Conservation (phyloP, 2,329 filamentous ascomycete genomes). For the Verticillium albo-atrum region DNA sequence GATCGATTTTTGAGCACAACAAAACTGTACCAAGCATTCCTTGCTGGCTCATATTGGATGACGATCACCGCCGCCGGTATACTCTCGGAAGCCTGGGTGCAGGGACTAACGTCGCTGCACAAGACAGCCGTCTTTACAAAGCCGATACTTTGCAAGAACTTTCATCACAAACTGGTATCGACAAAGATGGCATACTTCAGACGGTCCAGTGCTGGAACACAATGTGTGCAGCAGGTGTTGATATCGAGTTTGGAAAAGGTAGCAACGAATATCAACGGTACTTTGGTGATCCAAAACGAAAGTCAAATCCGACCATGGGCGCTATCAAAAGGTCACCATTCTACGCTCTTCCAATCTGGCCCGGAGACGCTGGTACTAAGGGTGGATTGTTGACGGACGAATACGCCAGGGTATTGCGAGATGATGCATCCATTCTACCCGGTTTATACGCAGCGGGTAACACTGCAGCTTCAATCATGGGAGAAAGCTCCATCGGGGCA, state of each 20-base stretch:
- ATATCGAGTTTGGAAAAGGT: constrained; percentile 26
- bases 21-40: constrained; percentile 19
- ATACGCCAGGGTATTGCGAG: constrained; percentile 18
- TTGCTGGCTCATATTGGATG: constrained; percentile 25
- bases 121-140: constrained; percentile 11
- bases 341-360: constrained; percentile 24
- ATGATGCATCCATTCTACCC: constrained; percentile 14
- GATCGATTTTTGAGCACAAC: constrained; percentile 15
- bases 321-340: constrained; percentile 18
- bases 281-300: constrained; percentile 20
- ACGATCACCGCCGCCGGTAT: constrained; percentile 22
- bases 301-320: constrained; percentile 5
- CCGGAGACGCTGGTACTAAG: constrained; percentile 32
- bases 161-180: constrained; percentile 18
- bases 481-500: constrained; percentile 25
- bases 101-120: neutral
- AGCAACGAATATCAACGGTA: constrained; percentile 22
- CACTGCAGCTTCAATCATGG: constrained; percentile 27
- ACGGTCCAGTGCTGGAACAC: constrained; percentile 23
- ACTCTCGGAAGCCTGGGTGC: constrained; percentile 9
- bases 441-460: constrained; percentile 30
- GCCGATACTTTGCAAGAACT: constrained; percentile 19
- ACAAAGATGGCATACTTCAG: constrained; percentile 10
- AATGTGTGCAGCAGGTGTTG: constrained; percentile 20
- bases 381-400: constrained; percentile 30